Base-by-base conservation (phyloP, 2,329 filamentous ascomycete species). In the Colletotrichum gloeosporioides region DNA sequence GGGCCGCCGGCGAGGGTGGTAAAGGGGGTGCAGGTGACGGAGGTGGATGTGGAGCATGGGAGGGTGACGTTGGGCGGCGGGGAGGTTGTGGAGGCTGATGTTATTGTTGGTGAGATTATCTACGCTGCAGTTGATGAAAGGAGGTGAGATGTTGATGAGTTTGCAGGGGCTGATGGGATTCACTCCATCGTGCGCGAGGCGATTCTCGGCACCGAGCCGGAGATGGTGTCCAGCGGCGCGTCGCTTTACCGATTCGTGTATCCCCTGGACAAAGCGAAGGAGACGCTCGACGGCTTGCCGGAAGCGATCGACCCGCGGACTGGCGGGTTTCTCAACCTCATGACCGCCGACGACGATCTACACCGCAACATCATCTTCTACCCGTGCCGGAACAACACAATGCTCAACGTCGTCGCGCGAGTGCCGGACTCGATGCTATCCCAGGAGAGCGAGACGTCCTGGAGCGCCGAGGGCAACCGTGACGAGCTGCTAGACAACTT, bases 191-290 rank as follows among this genome's bases (percentile, higher is more conserved):
- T 76, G 6, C 57, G 74, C 8, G n/a, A 36, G 3, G 64, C 70
- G 1, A 61, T 76, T 7, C 15, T 74, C 25, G 70, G 70, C 32
- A 59, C 27, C 8, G 64, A 62, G 16, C 18, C 64, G 10, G 32
- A 49, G 7, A 59, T 76, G 57, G 18, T 61, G 1, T 65, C 70
- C 22, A 29, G 64, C 15, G 74, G 74, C 1, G 70, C 64, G 39
- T 76, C 74, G 29, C 70, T 73, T 2, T 76, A 76, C 44, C 74
- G 74, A 5, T 76, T 76, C 34, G 61, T 71, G 3, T 76, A 69
- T 27, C 70, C 74, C 0, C 18, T 76, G 7, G 59, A 69, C 4
- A 73, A 65, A 27, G 64, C 59, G 12, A 66, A 49, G 5, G 74
- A 76, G 7, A 53, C 69, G 4, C 36, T 74, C 6, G 66, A 39